Evolutionary conservation across 2,329 filamentous ascomycete genomes (phyloP).

Genomic region (Fusarium acutatum): DNA sequence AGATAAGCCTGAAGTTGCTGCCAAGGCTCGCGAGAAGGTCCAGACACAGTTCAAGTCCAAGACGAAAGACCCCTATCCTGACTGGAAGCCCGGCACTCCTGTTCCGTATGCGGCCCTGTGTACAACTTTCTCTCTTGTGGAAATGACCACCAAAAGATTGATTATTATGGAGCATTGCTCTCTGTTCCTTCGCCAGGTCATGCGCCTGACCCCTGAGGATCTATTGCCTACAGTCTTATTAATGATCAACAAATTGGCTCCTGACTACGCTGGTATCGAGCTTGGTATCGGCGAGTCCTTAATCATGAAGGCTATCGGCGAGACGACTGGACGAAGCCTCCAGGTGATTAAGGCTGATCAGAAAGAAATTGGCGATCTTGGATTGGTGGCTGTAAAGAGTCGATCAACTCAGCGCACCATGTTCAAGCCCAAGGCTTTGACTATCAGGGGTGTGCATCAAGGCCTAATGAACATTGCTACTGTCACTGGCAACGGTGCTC

Average conservation of each 20-base stretch:
- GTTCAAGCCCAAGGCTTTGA: conserved; percentile 96
- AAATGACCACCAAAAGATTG: conserved; percentile 92
- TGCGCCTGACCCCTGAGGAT: conserved; percentile 87
- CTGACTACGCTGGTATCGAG: conserved; percentile 95
- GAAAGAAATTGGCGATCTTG: conserved; percentile 94
- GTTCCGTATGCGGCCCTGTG: conserved; percentile 96
- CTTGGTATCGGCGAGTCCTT: conserved; percentile 97
- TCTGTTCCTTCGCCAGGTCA: conserved; percentile 90
- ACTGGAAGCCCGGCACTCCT: conserved; percentile 89
- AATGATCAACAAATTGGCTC: conserved; percentile 98
- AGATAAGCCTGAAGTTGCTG: conserved; percentile 74
- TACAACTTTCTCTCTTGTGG: conserved; percentile 91
- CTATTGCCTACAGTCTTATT: conserved; percentile 87
- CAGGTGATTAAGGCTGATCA: conserved; percentile 94
- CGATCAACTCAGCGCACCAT: conserved; percentile 95
- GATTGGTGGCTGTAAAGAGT: conserved; percentile 94
- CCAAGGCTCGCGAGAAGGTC: conserved; percentile 81
- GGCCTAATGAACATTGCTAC: conserved; percentile 90
- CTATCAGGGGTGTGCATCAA: conserved; percentile 85
- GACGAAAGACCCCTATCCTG: conserved; percentile 85
- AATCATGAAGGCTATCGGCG: conserved; percentile 98
- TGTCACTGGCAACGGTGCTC: conserved; percentile 84
- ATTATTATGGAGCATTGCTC: conserved; percentile 90
- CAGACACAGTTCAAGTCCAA: conserved; percentile 77
- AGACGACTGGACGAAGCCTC: conserved; percentile 88